phyloP scores from a whole-genome alignment of 73 alveolate genomes.

The Tetrahymena borealis region DNA sequence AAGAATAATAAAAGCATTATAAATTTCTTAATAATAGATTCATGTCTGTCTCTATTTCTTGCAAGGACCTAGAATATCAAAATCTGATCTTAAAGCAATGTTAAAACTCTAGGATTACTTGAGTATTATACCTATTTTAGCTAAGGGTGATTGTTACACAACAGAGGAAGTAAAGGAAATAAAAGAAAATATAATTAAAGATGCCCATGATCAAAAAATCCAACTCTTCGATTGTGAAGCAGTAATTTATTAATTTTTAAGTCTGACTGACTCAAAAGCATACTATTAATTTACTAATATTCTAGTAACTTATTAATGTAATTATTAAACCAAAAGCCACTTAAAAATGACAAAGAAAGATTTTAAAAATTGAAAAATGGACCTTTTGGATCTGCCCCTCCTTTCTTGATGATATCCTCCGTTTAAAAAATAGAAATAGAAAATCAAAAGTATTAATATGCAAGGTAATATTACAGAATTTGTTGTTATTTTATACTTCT shows the following conservation, averaged over 20 bases:
- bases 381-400: constrained; percentile 21
- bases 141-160: constrained; percentile 34
- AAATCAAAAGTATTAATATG: constrained; percentile 10
- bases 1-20: not conserved
- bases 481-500: not conserved
- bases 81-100: constrained; percentile 23
- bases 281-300: too few relatives aligned
- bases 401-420: constrained; percentile 30
- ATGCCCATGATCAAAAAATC: not conserved
- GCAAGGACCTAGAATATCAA: constrained; percentile 21
- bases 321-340: not conserved
- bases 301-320: not conserved
- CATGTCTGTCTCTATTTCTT: constrained; percentile 44
- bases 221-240: constrained; percentile 11
- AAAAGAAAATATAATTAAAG: constrained; percentile 7
- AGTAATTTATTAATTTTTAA: not conserved
- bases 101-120: constrained; percentile 1
- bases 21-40: constrained; percentile 6
- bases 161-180: constrained; percentile 3
- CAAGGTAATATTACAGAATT: not conserved
- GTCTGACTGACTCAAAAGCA: too few relatives aligned
- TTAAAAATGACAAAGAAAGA: not conserved
- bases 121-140: constrained; percentile 33
- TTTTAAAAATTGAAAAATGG: not conserved
- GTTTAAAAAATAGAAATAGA: constrained; percentile 26